phyloP scores from a whole-genome alignment of 2,329 filamentous ascomycete species.

The Epichloe bromicola region DNA sequence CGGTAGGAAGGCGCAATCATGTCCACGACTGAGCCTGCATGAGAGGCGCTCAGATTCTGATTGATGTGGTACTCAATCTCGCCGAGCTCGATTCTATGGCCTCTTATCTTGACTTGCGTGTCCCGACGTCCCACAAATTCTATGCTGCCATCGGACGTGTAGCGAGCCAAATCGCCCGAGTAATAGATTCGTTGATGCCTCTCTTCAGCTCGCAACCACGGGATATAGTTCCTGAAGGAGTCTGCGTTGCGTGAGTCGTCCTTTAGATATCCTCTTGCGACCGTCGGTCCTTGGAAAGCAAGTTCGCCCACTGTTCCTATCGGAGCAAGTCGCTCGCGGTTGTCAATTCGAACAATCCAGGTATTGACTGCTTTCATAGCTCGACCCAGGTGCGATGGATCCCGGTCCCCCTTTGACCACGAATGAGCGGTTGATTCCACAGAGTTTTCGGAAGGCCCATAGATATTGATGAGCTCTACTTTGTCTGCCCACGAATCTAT shows the following conservation, averaged over 20 bases:
- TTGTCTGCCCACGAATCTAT: background rate
- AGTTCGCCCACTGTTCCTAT: constrained; percentile 12
- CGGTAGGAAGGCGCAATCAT: no score
- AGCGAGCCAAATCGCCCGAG: background rate
- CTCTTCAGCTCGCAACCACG: constrained; percentile 3
- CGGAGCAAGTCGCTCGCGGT: constrained; percentile 21
- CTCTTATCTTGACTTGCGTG: constrained; percentile 20
- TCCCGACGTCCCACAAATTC: constrained; percentile 16
- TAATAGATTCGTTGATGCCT: background rate
- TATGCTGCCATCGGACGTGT: constrained; percentile 15
- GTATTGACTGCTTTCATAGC: no score
- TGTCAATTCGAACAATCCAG: no score
- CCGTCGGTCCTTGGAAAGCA: background rate
- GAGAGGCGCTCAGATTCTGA: no score
- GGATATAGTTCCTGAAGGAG: constrained; percentile 20
- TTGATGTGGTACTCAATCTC: constrained; percentile 16
- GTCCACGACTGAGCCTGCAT: no score
- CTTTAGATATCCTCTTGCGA: background rate
- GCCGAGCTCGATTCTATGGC: constrained; percentile 19
- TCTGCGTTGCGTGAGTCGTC: constrained; percentile 3
- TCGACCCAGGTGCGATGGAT: no score
- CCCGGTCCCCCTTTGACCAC: no score
- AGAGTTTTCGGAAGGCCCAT: constrained; percentile 13
- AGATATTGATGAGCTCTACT: background rate
- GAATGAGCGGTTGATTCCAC: constrained; percentile 19